phyloP scores from a whole-genome alignment of 139 green algal species.

The Chlamydomonas sp. region DNA sequence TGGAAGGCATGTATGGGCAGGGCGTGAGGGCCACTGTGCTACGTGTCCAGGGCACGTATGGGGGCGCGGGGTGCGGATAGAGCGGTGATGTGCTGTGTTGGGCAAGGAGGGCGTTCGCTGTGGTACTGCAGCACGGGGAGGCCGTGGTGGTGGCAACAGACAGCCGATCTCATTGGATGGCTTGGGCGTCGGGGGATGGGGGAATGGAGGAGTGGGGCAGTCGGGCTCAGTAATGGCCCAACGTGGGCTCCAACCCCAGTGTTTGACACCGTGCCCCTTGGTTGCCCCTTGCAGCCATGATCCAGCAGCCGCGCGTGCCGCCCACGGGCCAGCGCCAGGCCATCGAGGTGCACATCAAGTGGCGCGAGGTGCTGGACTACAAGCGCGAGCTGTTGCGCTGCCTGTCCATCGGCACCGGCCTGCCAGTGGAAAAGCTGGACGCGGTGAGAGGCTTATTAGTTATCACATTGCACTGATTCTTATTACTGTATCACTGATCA shows the following conservation, averaged over 20 bases:
- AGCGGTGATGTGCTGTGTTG: too few relatives aligned
- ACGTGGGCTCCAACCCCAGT: too few relatives aligned
- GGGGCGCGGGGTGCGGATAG: too few relatives aligned
- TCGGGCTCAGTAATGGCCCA: too few relatives aligned
- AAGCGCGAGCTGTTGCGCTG: conserved; percentile 91
- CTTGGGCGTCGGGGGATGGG: neutral
- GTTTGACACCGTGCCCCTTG: neutral
- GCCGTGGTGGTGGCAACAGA: neutral
- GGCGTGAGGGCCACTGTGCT: too few relatives aligned
- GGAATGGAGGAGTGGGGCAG: neutral
- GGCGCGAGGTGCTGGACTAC: conserved; percentile 91
- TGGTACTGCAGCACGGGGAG: too few relatives aligned
- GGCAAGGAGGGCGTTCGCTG: too few relatives aligned
- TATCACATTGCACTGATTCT: too few relatives aligned
- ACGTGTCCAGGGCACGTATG: too few relatives aligned
- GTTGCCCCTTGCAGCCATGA: conserved; percentile 83
- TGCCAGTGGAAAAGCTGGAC: conserved; percentile 93
- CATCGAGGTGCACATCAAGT: conserved; percentile 97
- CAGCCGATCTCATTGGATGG: neutral
- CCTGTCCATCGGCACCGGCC: conserved; percentile 86
- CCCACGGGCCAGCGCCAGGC: conserved; percentile 94
- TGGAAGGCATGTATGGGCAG: too few relatives aligned
- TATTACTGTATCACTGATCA: too few relatives aligned
- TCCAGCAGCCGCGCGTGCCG: conserved; percentile 96
- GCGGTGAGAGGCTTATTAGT: conserved; percentile 20